phyloP scores from a whole-genome alignment of 768 basidiomycete species.

The Tricholoma terreum region DNA sequence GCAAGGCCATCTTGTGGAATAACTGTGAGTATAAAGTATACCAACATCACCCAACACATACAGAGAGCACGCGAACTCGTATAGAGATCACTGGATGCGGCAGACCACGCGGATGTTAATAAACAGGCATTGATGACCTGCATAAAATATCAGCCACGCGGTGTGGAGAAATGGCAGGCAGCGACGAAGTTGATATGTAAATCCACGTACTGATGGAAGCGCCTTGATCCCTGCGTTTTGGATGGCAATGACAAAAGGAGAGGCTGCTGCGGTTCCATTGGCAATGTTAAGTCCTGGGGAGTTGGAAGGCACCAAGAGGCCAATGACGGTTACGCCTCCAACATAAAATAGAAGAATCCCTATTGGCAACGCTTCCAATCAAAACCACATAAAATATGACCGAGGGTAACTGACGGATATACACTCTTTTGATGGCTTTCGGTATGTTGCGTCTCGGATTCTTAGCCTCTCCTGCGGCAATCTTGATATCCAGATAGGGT shows the following conservation, averaged over 20 bases:
- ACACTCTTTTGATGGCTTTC: slow-evolving; percentile 68
- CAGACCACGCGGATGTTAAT: slow-evolving; percentile 90
- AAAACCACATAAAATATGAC: not conserved
- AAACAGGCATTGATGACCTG: slow-evolving; percentile 81
- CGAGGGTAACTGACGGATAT: slow-evolving; percentile 48
- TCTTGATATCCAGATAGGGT: slow-evolving; percentile 38
- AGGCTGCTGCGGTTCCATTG: slow-evolving; percentile 63
- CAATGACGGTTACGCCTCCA: slow-evolving; percentile 69
- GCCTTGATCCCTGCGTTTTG: slow-evolving; percentile 79
- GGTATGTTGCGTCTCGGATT: slow-evolving; percentile 72
- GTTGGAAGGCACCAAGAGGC: slow-evolving; percentile 77
- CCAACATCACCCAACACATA: slow-evolving; percentile 33
- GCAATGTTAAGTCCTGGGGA: slow-evolving; percentile 49
- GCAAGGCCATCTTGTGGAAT: slow-evolving; percentile 71
- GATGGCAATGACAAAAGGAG: slow-evolving; percentile 93
- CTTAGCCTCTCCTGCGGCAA: slow-evolving; percentile 87
- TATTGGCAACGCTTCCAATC: slow-evolving; percentile 30
- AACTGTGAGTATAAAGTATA: not conserved
- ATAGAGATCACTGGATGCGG: slow-evolving; percentile 85
- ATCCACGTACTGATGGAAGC: slow-evolving; percentile 65
- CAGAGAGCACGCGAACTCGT: slow-evolving; percentile 86
- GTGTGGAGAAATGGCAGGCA: not conserved
- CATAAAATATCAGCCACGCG: not conserved
- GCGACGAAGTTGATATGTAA: not conserved
- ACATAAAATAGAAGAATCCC: slow-evolving; percentile 84